phyloP scores from a whole-genome alignment of 768 basidiomycete genomes.

The Stropharia rugosoannulata region DNA sequence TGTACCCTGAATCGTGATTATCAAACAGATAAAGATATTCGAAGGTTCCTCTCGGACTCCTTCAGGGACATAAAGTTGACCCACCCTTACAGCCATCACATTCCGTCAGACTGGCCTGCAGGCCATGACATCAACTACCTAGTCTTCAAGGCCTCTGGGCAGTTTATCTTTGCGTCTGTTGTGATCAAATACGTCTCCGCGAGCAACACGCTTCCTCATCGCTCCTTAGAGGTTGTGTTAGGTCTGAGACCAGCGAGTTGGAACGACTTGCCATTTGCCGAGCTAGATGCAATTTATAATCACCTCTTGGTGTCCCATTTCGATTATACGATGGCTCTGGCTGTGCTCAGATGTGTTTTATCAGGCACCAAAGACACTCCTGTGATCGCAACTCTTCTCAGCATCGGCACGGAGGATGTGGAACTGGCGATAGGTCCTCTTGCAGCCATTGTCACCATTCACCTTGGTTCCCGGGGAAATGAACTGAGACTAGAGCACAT shows the following conservation, averaged over 20 bases:
- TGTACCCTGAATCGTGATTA: not conserved
- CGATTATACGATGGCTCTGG: too few relatives aligned
- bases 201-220: not conserved
- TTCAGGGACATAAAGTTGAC: not conserved
- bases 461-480: too few relatives aligned
- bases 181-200: constrained; percentile 8
- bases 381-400: too few relatives aligned
- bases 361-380: too few relatives aligned
- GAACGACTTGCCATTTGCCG: not conserved
- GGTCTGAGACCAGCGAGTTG: constrained; percentile 8
- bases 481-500: too few relatives aligned
- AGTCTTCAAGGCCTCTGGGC: not conserved
- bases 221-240: not conserved
- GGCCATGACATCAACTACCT: not conserved
- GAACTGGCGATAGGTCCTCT: too few relatives aligned
- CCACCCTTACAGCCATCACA: not conserved
- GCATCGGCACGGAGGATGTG: too few relatives aligned
- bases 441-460: too few relatives aligned
- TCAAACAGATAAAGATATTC: not conserved
- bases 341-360: too few relatives aligned
- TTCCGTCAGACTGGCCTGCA: constrained; percentile 2
- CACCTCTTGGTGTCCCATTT: not conserved
- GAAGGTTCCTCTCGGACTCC: not conserved
- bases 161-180: constrained; percentile 6
- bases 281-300: constrained; percentile 3